phyloP scores from a whole-genome alignment of 805 yeast genomes.

The Candida andamanensis region DNA sequence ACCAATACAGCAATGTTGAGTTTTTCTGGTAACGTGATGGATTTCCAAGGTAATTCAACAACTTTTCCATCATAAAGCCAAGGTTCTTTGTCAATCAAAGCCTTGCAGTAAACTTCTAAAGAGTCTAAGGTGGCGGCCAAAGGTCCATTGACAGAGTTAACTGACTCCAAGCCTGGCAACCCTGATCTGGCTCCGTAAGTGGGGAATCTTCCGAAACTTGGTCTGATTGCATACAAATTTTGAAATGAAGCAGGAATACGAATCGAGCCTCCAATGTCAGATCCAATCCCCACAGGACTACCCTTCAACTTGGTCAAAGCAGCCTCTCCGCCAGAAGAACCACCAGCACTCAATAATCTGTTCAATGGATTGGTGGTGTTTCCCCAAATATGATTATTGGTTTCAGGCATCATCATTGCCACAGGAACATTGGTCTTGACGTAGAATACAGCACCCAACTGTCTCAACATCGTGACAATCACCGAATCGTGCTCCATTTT shows the following conservation, averaged over 20 bases:
- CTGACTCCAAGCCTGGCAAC: slow-evolving; percentile 60
- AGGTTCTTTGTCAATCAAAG: slow-evolving; percentile 47
- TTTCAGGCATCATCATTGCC: slow-evolving; percentile 41
- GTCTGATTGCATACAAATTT: slow-evolving; percentile 36
- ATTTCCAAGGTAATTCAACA: slow-evolving; percentile 50
- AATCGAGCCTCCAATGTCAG: slow-evolving; percentile 42
- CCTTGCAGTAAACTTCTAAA: slow-evolving; percentile 10
- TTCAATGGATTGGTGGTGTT: slow-evolving; percentile 33
- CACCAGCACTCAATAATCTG: slow-evolving; percentile 35
- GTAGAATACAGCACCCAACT: slow-evolving; percentile 40
- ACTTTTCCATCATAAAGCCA: slow-evolving; percentile 51
- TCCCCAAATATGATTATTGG: slow-evolving; percentile 37
- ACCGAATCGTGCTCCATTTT: slow-evolving; percentile 24
- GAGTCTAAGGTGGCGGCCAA: slow-evolving; percentile 8
- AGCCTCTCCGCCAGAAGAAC: slow-evolving; percentile 43
- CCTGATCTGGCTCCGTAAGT: slow-evolving; percentile 45
- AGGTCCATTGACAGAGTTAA: slow-evolving; percentile 55
- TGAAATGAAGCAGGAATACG: slow-evolving; percentile 41
- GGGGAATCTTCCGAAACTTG: slow-evolving; percentile 33
- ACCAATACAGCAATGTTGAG: slow-evolving; percentile 52
- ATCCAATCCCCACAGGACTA: slow-evolving; percentile 35
- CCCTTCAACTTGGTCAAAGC: slow-evolving; percentile 38
- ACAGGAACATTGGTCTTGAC: slow-evolving; percentile 42
- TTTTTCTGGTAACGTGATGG: slow-evolving; percentile 35
- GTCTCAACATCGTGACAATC: slow-evolving; percentile 28